Conservation (phyloP, 441 rosid genomes). For the Erysimum cheiri region DNA sequence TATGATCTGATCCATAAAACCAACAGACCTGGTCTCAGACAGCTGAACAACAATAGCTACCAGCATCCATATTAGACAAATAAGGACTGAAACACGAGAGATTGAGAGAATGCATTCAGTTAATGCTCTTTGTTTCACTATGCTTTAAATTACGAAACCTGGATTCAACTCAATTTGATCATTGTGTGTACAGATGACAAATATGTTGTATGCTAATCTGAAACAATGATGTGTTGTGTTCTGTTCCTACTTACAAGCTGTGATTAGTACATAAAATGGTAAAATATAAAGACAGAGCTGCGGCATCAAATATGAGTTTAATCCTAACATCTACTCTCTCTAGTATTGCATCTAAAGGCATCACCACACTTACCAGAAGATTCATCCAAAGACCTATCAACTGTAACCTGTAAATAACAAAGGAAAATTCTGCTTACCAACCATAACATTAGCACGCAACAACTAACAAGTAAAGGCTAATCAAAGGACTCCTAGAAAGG, state of each 20-base stretch:
- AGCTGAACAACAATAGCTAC: neutral
- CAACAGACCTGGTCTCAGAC: neutral
- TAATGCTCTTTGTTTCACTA: neutral
- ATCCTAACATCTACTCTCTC: neutral
- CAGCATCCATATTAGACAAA: too few species aligned
- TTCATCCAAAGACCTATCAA: too few species aligned
- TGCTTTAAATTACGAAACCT: neutral
- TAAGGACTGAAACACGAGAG: too few species aligned
- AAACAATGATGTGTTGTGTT: neutral
- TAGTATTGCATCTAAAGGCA: too few species aligned
- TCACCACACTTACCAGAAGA: too few species aligned
- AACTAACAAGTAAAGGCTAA: too few species aligned
- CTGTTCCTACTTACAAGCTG: neutral
- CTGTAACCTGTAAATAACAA: too few species aligned
- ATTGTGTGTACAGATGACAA: neutral
- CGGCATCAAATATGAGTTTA: neutral
- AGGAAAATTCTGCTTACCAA: too few species aligned
- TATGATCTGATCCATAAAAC: slow-evolving; percentile 46
- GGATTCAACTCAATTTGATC: neutral
- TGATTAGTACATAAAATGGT: too few species aligned
- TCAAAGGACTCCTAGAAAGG: too few species aligned
- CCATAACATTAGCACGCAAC: too few species aligned
- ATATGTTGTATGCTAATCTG: neutral
- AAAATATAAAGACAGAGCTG: neutral
- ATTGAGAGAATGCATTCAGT: too few species aligned